Conservation (phyloP, 805 yeast genomes). For the Candida methanosorbosa region DNA sequence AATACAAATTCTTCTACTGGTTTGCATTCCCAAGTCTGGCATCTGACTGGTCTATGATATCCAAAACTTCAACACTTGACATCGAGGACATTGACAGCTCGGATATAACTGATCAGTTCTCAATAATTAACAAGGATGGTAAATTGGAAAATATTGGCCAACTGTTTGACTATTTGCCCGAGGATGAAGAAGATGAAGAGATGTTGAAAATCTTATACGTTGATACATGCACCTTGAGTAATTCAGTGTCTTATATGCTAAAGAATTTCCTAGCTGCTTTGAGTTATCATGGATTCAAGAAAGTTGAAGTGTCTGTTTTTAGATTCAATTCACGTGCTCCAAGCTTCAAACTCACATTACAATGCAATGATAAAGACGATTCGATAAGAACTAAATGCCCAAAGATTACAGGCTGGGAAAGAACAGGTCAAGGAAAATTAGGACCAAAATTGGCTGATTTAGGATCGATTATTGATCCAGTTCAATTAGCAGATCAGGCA, state of each 20-base stretch:
- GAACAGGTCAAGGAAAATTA: slow-evolving; percentile 61
- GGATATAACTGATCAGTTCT: slow-evolving; percentile 8
- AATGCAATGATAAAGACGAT: slow-evolving; percentile 1
- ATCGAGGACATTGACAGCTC: neutral
- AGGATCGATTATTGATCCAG: slow-evolving; percentile 73
- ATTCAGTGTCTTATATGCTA: slow-evolving; percentile 13
- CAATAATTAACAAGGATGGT: slow-evolving; percentile 3
- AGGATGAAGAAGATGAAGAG: neutral
- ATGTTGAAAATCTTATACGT: slow-evolving; percentile 14
- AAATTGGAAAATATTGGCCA: slow-evolving; percentile 4
- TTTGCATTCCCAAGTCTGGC: slow-evolving; percentile 64
- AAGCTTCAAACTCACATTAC: slow-evolving; percentile 21
- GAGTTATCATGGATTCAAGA: slow-evolving; percentile 22
- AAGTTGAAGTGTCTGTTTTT: slow-evolving; percentile 30
- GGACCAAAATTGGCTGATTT: slow-evolving; percentile 81
- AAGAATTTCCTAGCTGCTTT: slow-evolving; percentile 20
- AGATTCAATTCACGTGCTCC: slow-evolving; percentile 21
- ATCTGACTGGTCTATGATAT: slow-evolving; percentile 35
- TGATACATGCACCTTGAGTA: slow-evolving; percentile 15
- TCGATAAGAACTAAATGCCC: slow-evolving; percentile 16
- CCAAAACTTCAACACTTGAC: slow-evolving; percentile 1
- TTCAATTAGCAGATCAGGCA: slow-evolving; percentile 80
- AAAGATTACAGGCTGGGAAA: slow-evolving; percentile 82
- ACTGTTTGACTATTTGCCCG: slow-evolving; percentile 3
- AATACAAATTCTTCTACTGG: slow-evolving; percentile 87